Evolutionary conservation across 2,329 filamentous ascomycete species (phyloP), one percentile per base, ranked within the genome.

Genomic region (Scopulariopsis brevicaulis): DNA sequence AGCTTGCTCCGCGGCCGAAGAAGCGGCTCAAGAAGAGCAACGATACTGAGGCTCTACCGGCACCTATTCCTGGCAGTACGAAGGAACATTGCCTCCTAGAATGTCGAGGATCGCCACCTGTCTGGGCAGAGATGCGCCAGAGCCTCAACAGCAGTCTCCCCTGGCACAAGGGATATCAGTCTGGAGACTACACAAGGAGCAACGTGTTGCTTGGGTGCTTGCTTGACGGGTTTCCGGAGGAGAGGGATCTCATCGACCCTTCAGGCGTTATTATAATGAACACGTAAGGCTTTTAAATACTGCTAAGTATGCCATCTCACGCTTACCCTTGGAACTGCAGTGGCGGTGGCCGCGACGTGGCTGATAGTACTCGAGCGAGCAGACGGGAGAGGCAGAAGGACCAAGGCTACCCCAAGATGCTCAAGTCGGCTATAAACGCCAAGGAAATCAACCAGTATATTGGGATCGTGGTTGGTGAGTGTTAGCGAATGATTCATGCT

Each of bases 141-240:
- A 78, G 79, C 15, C 70, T 90, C 0, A 87, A 81, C 62, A 83
- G 89, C 63, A 77, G 83, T 0, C 65, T 89, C 1, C 75, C 78
- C 0, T 87, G 83, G 68, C 89, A 82, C 67, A 79, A 76, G 15
- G 71, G 79, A 1, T 81, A 82, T 43, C 81, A 90, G 62, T 75
- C 80, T 1, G 83, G 82, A 5, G 72, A 77, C 4, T 83, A 90
- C 58, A 73, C 74, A 0, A 72, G 69, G 0, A 69, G 76, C 2
- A 70, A 73, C 0, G 67, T 81, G n/a, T 77, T 77, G 1, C 73
- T 73, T 51, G 83, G 80, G 0, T 79, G 86, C 59, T 72, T 89
- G 25, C 73, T 86, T 22, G 83, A 88, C 63, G 74, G 73, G 0
- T 75, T 79, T 53, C 70, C 72, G 11, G 79, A 79, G 2, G 61